Evolutionary conservation across 805 yeast genomes (phyloP).

Genomic region (Starmerella kuoi): DNA sequence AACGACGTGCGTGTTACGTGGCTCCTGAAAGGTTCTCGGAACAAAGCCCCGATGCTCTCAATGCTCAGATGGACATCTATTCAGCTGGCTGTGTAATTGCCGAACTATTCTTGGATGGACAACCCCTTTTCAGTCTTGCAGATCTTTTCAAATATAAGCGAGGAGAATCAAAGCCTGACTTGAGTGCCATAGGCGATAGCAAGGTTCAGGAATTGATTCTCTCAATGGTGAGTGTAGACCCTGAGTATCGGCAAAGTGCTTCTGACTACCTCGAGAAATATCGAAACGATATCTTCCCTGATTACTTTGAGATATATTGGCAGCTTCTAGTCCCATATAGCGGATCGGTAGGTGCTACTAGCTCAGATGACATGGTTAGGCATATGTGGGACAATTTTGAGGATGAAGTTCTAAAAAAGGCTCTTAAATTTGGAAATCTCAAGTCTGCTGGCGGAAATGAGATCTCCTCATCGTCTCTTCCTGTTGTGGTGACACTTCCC

Average conservation of each 20-base stretch:
- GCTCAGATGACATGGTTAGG: constrained; percentile 46
- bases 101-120: constrained; percentile 76
- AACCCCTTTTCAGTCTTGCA: constrained; percentile 73
- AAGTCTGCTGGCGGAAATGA: constrained; percentile 6
- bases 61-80: constrained; percentile 61
- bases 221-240: constrained; percentile 55
- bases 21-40: constrained; percentile 81
- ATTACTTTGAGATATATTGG: constrained; percentile 46
- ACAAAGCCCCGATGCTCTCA: constrained; percentile 29
- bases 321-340: constrained; percentile 18
- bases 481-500: constrained; percentile 13
- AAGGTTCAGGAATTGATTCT: constrained; percentile 43
- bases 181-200: constrained; percentile 45
- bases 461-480: constrained; percentile 9
- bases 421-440: constrained; percentile 2
- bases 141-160: constrained; percentile 74
- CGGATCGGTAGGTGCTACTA: constrained; percentile 25
- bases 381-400: constrained; percentile 31
- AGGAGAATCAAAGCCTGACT: constrained; percentile 52
- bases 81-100: constrained; percentile 64
- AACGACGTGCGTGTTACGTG: constrained; percentile 72
- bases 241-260: constrained; percentile 47
- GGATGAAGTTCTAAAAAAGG: constrained; percentile 7
- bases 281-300: constrained; percentile 47
- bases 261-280: constrained; percentile 40